Evolutionary conservation across 768 basidiomycete genomes (phyloP), one percentile per base, ranked within the genome.

Genomic region (Suillus subaureus): DNA sequence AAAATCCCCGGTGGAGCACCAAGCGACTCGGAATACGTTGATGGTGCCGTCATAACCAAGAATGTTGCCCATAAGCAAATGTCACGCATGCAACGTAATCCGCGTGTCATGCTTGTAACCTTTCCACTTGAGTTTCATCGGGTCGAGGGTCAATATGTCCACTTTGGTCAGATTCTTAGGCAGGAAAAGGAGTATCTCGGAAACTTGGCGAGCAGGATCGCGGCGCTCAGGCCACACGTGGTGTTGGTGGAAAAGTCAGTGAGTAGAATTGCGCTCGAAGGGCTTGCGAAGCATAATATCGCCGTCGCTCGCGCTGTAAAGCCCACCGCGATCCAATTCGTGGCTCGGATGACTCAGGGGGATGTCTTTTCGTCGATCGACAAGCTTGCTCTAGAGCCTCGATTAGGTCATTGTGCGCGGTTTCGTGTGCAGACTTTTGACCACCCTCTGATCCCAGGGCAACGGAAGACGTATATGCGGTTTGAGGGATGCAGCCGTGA

Each of bases 351-450:
- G 87, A 97, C 95, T 1, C 94, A 97, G 73, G 93, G 92, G 23
- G 96, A 97, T 69, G 88, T 98, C 16, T 92, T 99, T 73, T 94
- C 94, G 4, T 97, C 95, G 6, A 96, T 97, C 84, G 96, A 97
- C 73, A 92, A 94, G 72, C 83, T 98, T 45, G 94, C 94, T 1
- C 78, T 94, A 66, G 94, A 97, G 73, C 94, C 96, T 8, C 89
- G 89, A 42, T 79, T 98, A 28, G 97, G 97, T 2, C 91, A 97
- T 71, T 99, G 96, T 73, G 80, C 87, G 7, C 85, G 87, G 23
- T 97, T 94, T 77, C 84, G 89, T 40, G 85, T 99, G 7, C 95
- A 97, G 76, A 97, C 97, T 0, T 98, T 92, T 74, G 97, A 98
- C 68, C 96, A 99, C 76, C 84, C 87, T 15, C 82, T 96, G 47